These are phyloP conservation scores for Lachnellula hyalina DNA, from an alignment of 2,329 filamentous ascomycete genomes.

Conservation along the genomic window DNA sequence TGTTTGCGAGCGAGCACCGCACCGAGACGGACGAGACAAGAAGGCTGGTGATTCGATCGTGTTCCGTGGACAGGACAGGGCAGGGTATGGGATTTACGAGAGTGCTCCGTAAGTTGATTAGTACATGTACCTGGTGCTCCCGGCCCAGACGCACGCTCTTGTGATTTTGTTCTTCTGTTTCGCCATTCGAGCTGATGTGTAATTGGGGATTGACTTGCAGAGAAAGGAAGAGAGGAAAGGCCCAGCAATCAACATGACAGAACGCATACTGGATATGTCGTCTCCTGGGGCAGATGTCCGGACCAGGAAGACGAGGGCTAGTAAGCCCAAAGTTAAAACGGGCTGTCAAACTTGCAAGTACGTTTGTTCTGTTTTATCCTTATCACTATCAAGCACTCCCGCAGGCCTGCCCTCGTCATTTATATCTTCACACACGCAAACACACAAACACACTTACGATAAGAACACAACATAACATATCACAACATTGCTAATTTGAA, in stretches of 20 bases:
- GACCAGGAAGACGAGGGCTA: slow-evolving; percentile 20
- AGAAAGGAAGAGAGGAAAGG: too few relatives aligned
- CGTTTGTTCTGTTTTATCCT: slow-evolving; percentile 6
- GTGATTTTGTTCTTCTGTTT: not conserved
- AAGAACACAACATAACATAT: not conserved
- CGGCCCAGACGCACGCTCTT: not conserved
- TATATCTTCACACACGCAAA: too few relatives aligned
- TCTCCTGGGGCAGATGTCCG: not conserved
- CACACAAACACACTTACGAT: too few relatives aligned
- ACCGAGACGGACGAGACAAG: too few relatives aligned
- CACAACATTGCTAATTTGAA: slow-evolving; percentile 1
- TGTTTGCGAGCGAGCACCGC: too few relatives aligned
- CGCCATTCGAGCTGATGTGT: not conserved
- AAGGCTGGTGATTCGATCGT: too few relatives aligned
- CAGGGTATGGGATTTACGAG: too few relatives aligned
- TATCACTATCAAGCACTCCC: not conserved
- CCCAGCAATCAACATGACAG: not conserved
- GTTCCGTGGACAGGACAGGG: too few relatives aligned
- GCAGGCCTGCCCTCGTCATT: too few relatives aligned
- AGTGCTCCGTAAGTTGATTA: too few relatives aligned
- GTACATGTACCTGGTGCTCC: not conserved
- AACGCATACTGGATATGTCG: not conserved
- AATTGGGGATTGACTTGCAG: not conserved
- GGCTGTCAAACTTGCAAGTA: slow-evolving; percentile 32
- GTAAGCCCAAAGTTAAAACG: slow-evolving; percentile 30